phyloP scores from a whole-genome alignment of 306 rosid species.

The Amphicarpaea edgeworthii region DNA sequence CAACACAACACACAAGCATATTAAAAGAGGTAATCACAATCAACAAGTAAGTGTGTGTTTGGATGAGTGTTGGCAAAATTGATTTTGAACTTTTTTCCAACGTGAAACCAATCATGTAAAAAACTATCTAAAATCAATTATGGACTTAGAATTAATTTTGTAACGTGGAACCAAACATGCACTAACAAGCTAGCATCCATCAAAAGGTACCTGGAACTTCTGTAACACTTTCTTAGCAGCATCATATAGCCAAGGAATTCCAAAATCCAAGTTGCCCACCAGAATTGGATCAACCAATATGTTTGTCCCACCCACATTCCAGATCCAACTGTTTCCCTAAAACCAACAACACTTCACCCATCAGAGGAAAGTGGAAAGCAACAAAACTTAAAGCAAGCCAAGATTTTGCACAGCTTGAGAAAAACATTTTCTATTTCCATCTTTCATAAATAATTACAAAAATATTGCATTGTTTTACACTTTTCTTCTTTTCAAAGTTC shows the following conservation, averaged over 20 bases:
- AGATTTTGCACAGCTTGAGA: background rate
- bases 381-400: conserved; percentile 39
- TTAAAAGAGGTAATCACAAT: conserved; percentile 24
- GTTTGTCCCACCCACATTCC: conserved; percentile 73
- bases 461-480: conserved; percentile 5
- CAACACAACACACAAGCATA: conserved; percentile 20
- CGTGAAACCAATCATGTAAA: too few relatives aligned
- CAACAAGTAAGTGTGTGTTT: conserved; percentile 14
- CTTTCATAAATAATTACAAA: background rate
- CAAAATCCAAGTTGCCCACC: conserved; percentile 97
- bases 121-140: too few relatives aligned
- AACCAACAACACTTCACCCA: conserved; percentile 18
- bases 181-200: conserved; percentile 29
- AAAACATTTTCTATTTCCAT: background rate
- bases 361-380: conserved; percentile 28
- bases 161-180: too few relatives aligned
- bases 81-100: too few relatives aligned
- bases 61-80: too few relatives aligned
- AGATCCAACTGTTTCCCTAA: conserved; percentile 93
- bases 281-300: conserved; percentile 92
- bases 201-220: conserved; percentile 71
- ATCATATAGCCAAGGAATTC: conserved; percentile 94
- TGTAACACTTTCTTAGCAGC: conserved; percentile 83
- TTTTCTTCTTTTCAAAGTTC: background rate
- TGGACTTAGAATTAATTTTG: too few relatives aligned